Evolutionary conservation across 2,329 filamentous ascomycete genomes (phyloP), one percentile per base, ranked within the genome.

Genomic region (Claviceps digitariae): DNA sequence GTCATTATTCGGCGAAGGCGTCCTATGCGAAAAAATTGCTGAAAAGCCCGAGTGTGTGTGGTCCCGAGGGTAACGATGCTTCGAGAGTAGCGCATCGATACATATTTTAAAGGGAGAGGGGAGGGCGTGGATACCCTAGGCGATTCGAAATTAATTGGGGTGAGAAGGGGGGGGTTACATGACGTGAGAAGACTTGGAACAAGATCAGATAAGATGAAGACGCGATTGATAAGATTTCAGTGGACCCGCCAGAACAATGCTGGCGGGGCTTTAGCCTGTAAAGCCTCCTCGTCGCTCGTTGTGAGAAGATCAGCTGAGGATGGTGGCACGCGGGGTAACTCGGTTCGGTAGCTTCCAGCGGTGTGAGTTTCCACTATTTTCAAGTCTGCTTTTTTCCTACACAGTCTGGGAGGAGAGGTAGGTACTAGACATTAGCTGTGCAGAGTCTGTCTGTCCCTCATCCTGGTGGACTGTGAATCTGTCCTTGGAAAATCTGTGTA

Each of bases 151-250:
- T 38, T 4, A 38, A 38, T 38, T 4, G 34, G 12, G 17, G 38
- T 3, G 38, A 20, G n/a, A 3, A 15, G n/a, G n/a, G 20, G 40
- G n/a, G 12, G 38, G n/a, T n/a, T 20, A n/a, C 43, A 20, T 13
- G 46, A 17, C 31, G 13, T 50, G 36, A 29, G 23, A 13, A 20
- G 21, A 15, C 20, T 23, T 50, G 6, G 17, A 15, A 38, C 4
- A 5, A 23, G 36, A 50, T 50, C 48, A 50, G 48, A 50, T 50
- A 50, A 50, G 48, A 50, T 50, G 48, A 38, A 8, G n/a, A 12
- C 34, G 34, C 25, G 48, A 50, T 50, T 50, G 48, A 50, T 50
- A 50, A 50, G 48, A 50, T 29, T 20, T 4, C 6, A 21, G 25
- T 21, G 45, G n/a, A 17, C 31, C 45, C 15, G 7, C 25, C 43